Evolutionary conservation across 805 yeast species (phyloP), one percentile per base, ranked within the genome.

Genomic region (Schwanniomyces sp.): DNA sequence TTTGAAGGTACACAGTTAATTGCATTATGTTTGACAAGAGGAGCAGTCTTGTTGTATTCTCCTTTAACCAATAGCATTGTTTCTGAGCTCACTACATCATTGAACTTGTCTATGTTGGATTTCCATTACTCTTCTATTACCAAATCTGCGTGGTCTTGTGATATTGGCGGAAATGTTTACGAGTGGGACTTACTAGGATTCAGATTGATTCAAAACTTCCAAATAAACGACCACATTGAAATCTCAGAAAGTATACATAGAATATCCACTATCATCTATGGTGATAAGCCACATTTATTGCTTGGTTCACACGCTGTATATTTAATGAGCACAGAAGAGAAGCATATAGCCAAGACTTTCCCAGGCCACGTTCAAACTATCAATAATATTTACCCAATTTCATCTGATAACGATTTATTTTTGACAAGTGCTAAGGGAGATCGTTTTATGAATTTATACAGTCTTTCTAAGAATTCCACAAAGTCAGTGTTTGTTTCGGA

Each of bases 291-390:
- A 12, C 80, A 78, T 56, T 57, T 86, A 29, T 72, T 86, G 47
- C 67, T 82, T 11, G 90, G 88, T 2, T 84, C 92, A 2, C 88
- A 88, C 54, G 76, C 84, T 34, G 75, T 88, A 4, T 77, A 76
- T 52, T 63, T 87, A 46, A 64, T 83, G 21, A 81, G 82, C 56
- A 55, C 65, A 5, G 47, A 60, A 51, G 26, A 72, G 50, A 61
- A 58, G 36, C 65, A 67, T 44, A 66, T 81, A 2, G 64, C 76
- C 14, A 73, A 71, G 54, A 75, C 83, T 1, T 82, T 80, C 60
- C 90, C 95, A 1, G 95, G 92, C 25, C 95, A 89, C 61, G 80
- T 88, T 27, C 78, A 87, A 16, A 85, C 90, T 4, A 77, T 89
- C 36, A 75, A 73, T 55, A 65, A 81, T 10, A 65, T 85, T 9